Evolutionary conservation across 2,329 filamentous ascomycete genomes (phyloP).

Genomic region (Elsinoe fawcettii): DNA sequence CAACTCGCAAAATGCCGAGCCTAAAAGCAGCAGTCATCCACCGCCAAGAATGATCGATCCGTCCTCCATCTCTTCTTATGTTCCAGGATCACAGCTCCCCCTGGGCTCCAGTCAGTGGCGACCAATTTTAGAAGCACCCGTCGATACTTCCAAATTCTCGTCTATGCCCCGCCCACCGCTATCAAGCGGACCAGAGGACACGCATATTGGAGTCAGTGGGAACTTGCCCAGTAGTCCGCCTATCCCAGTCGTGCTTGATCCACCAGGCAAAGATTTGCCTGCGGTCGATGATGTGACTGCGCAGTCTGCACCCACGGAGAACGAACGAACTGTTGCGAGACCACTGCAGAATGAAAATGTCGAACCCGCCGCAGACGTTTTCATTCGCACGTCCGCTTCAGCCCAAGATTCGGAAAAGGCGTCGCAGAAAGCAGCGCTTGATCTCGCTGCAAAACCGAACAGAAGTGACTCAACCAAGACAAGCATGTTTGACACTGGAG

Average conservation of each 20-base stretch:
- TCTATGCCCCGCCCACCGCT: conserved; percentile 21
- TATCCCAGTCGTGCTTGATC: conserved; percentile 16
- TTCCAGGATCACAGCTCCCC: conserved; percentile 31
- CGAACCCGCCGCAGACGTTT: background rate
- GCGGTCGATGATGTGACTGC: conserved; percentile 14
- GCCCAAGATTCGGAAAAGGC: background rate
- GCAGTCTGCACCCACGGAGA: background rate
- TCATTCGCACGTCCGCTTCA: background rate
- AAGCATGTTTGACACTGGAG: conserved; percentile 31
- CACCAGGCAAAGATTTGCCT: conserved; percentile 7
- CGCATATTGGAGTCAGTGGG: conserved; percentile 22
- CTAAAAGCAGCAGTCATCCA: conserved; percentile 23
- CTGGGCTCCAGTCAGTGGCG: conserved; percentile 27
- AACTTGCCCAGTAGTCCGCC: conserved; percentile 31
- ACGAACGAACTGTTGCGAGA: background rate
- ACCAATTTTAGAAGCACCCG: conserved; percentile 17
- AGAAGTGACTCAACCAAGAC: conserved; percentile 12
- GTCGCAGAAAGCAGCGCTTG: conserved; percentile 16
- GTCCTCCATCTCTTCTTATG: conserved; percentile 30
- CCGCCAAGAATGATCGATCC: conserved; percentile 28
- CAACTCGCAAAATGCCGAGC: conserved; percentile 37
- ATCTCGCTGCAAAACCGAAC: background rate
- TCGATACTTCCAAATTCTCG: conserved; percentile 16
- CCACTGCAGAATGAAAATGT: background rate
- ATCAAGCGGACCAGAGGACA: conserved; percentile 16